A percentile compares a stretch with the other conserved stretches of the same genome.
Evolutionary conservation across 257 asterid species (phyloP).

Genomic region (Thymus quinquecostatus): DNA sequence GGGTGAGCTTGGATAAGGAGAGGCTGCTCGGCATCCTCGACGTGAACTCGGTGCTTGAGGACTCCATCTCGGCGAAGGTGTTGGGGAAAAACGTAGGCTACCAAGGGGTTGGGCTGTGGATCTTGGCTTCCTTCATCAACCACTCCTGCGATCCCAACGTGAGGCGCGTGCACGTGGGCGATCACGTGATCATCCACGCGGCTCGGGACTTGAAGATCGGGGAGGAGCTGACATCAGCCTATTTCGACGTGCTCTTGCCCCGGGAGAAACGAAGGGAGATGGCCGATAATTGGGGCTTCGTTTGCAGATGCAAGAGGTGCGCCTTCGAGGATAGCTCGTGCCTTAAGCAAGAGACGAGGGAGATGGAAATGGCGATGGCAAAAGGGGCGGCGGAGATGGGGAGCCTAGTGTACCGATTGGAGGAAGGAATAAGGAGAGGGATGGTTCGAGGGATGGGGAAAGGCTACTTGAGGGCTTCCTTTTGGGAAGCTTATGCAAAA

Average conservation of each 20-base stretch:
- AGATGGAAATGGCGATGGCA: conserved; percentile 51
- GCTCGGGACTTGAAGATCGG: conserved; percentile 75
- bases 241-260: conserved; percentile 64
- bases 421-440: conserved; percentile 78
- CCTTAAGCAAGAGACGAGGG: conserved; percentile 61
- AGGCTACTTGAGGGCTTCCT: conserved; percentile 78
- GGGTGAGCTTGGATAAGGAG: conserved; percentile 43
- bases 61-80: conserved; percentile 61
- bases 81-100: conserved; percentile 63
- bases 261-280: conserved; percentile 47
- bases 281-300: conserved; percentile 73
- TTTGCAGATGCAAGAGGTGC: conserved; percentile 72
- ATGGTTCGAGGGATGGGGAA: conserved; percentile 71
- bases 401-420: conserved; percentile 63
- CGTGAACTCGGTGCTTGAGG: conserved; percentile 70
- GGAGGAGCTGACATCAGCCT: conserved; percentile 75
- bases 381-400: conserved; percentile 67
- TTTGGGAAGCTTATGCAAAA: conserved; percentile 69
- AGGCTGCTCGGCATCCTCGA: conserved; percentile 60
- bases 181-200: conserved; percentile 68
- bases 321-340: conserved; percentile 46
- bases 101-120: conserved; percentile 80
- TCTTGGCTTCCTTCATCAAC: conserved; percentile 69
- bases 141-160: conserved; percentile 89
- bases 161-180: conserved; percentile 80